Evolutionary conservation across 2,329 filamentous ascomycete genomes (phyloP).

Genomic region (Lecanosticta acicola): DNA sequence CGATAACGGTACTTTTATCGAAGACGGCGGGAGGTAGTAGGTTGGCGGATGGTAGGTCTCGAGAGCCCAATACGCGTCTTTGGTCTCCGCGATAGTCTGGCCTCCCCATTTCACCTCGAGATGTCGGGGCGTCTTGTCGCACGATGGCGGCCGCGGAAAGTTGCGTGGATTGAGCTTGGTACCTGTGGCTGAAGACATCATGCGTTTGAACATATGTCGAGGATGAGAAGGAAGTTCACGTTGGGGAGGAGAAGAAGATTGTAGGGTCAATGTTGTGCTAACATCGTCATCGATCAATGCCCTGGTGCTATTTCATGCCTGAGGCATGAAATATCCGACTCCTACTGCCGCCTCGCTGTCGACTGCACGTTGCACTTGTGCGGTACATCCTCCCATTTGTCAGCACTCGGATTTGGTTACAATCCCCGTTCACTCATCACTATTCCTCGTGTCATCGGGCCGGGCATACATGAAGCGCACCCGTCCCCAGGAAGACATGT

Average conservation of each 20-base stretch:
- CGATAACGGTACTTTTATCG: constrained; percentile 45
- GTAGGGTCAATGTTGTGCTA: background rate
- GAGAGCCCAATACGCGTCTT: constrained; percentile 56
- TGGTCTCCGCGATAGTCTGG: constrained; percentile 53
- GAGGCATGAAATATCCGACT: background rate
- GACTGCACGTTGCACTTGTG: too few species aligned
- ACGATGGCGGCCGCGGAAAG: constrained; percentile 54
- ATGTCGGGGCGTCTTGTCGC: constrained; percentile 51
- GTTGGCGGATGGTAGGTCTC: constrained; percentile 60
- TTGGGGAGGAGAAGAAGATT: background rate
- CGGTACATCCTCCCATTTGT: too few species aligned
- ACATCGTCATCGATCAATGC: background rate
- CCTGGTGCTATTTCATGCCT: too few species aligned
- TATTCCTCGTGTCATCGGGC: too few species aligned
- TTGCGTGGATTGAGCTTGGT: constrained; percentile 50
- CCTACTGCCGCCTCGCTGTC: too few species aligned
- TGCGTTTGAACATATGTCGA: constrained; percentile 10
- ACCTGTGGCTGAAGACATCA: constrained; percentile 19
- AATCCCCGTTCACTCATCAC: too few species aligned
- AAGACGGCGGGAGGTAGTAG: constrained; percentile 54
- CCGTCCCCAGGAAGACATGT: too few species aligned
- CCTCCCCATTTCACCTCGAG: constrained; percentile 52
- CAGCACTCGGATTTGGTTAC: background rate
- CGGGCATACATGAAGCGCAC: too few species aligned
- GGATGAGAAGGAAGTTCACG: background rate